These are phyloP conservation scores for Cladosporium sp. DNA, from an alignment of 2,329 filamentous ascomycete genomes.

Conservation along the genomic window DNA sequence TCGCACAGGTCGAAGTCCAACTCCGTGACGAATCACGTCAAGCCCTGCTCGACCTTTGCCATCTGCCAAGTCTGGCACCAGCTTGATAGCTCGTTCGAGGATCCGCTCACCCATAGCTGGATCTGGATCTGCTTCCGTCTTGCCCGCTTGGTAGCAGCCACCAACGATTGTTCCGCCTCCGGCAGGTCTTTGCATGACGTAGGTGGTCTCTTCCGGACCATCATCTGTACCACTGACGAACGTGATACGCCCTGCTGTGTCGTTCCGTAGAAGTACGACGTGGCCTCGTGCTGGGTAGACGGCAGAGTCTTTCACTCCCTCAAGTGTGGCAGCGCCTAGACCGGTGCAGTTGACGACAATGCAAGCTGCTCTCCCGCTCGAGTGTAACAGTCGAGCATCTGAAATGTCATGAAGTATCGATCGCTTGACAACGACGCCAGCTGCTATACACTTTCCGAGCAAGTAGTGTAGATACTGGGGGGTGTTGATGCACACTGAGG, in stretches of 20 bases:
- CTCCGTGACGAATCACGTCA: conserved; percentile 73
- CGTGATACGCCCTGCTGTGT: conserved; percentile 62
- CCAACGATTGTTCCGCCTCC: conserved; percentile 77
- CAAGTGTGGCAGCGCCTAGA: conserved; percentile 68
- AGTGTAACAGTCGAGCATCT: conserved; percentile 56
- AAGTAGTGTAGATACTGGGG: conserved; percentile 81
- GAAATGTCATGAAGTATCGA: conserved; percentile 65
- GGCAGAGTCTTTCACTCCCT: conserved; percentile 72
- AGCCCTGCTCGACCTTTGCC: conserved; percentile 68
- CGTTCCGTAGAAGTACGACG: conserved; percentile 76
- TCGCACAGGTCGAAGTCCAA: conserved; percentile 73
- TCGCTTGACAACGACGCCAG: conserved; percentile 68
- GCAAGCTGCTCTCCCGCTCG: conserved; percentile 54
- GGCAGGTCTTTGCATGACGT: conserved; percentile 74
- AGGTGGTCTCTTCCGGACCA: conserved; percentile 66
- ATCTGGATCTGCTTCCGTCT: conserved; percentile 74
- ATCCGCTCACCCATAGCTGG: conserved; percentile 73
- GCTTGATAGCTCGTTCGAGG: conserved; percentile 68
- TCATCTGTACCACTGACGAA: conserved; percentile 69
- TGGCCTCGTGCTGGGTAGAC: conserved; percentile 77
- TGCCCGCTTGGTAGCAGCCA: conserved; percentile 73
- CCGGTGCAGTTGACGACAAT: conserved; percentile 81
- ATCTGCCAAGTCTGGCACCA: conserved; percentile 61
- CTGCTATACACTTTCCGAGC: conserved; percentile 69
- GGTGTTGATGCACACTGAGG: conserved; percentile 82